Evolutionary conservation across 2,329 filamentous ascomycete species (phyloP), one percentile per base, ranked within the genome.

Genomic region (Phialophora macrospora): DNA sequence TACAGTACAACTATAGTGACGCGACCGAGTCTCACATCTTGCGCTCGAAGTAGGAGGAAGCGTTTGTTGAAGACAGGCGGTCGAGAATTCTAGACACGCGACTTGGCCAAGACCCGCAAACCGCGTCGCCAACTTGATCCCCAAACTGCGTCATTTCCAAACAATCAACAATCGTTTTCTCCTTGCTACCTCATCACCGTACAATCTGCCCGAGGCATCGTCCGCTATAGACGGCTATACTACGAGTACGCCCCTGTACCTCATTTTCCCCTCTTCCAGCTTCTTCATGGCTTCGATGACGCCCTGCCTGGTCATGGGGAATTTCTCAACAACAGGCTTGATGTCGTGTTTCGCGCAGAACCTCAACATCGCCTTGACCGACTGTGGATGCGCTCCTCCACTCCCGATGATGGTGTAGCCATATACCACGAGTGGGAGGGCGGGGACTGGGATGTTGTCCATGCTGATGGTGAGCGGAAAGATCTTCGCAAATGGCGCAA

Each of bases 261-360:
- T 79, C 71, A 83, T 82, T 54, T 81, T 79, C 3, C 82, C 82
- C 0, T 77, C 75, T 58, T 82, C 73, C 70, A 85, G 67, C 72
- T 80, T 79, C 72, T 83, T 74, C 72, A 85, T 73, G 52, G 81
- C 76, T 68, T 84, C 73, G 69, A 79, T 74, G 72, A 85, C 77
- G 38, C 83, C 71, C 65, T 85, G 69, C 76, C 80, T 64, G 1
- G 77, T 81, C 64, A 92, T 79, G 0, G 86, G 82, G 73, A 86
- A 91, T 72, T 81, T 87, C 80, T 91, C 85, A 32, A 89, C 78
- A 75, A 90, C 80, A 59, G 88, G 89, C 76, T 85, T 84, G 70
- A 92, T 82, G 2, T 81, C 80, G 71, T 91, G 87, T 22, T 81
- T 77, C 65, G 82, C 78, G 0, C 88, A 84, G 73, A 92, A 92